Base-by-base conservation (phyloP, 2,329 filamentous ascomycete genomes). In the Cytospora paraplurivora region DNA sequence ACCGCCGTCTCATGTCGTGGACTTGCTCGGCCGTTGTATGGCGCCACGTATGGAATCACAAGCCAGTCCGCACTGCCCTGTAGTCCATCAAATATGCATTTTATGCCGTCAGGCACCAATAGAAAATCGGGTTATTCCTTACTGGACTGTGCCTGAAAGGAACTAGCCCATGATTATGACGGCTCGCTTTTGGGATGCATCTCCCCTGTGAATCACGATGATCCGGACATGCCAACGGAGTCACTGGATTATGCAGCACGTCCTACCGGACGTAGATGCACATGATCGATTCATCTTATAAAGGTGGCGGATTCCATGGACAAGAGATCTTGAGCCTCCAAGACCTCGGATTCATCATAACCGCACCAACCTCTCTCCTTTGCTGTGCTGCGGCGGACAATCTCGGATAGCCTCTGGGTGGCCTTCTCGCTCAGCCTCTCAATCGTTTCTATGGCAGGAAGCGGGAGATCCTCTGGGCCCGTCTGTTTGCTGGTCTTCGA, bases 331-430 rank as follows among this genome's bases (percentile, higher is more conserved):
- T 85, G 83, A 56, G 89, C 90, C 13, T 91, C 91, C 69, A 85
- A 83, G 57, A 96, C 77, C 73, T 96, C 91, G 3, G 84, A 82
- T 70, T 84, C 79, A 63, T 89, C 85, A 74, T 91, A 94, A 10
- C 91, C 91, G 71, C 85, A 81, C 88, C 90, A 93, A 19, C 85
- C 83, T 67, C 81, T 81, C 74, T 92, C 85, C 63, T 83, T 79
- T 56, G 83, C 80, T 41, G 81, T 77, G 72, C 84, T 81, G 66
- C 84, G 83, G 65, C 89, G 83, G 66, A 93, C 85, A 69, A 95
- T 93, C 73, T 94, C 90, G 1, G 85, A 83, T 15, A 96, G 81
- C 75, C 92, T 93, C 63, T 81, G 79, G 1, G 90, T 94, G 27
- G 92, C 90, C 63, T 85, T 75, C 72, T 91, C 84, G 68, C 92